Percentiles rank a stretch among this genome's conserved stretches.
phyloP scores from a whole-genome alignment of 257 asterid genomes.

The Ocimum tenuiflorum region DNA sequence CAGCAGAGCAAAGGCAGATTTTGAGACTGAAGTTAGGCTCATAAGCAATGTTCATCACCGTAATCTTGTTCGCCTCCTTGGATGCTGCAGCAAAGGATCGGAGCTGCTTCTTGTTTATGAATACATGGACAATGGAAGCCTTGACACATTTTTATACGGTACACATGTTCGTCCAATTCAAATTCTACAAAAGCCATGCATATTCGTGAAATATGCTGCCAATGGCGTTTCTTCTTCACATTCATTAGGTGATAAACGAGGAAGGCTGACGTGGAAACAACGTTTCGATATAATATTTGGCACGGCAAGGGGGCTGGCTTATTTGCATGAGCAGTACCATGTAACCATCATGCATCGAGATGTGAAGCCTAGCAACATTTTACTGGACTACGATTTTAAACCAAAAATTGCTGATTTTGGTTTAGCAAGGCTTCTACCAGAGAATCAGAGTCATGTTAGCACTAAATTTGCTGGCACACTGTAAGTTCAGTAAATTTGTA shows the following conservation, averaged over 20 bases:
- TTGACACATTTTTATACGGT: conserved; percentile 65
- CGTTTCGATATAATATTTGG: conserved; percentile 64
- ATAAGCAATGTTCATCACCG: conserved; percentile 89
- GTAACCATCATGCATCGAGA: conserved; percentile 76
- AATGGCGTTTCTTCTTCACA: no score
- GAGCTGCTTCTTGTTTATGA: conserved; percentile 64
- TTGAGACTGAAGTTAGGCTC: conserved; percentile 74
- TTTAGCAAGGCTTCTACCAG: conserved; percentile 68
- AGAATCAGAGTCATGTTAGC: conserved; percentile 67
- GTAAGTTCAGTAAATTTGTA: conserved; percentile 29
- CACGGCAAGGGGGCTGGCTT: conserved; percentile 73
- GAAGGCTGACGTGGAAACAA: conserved; percentile 69
- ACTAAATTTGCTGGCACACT: conserved; percentile 86
- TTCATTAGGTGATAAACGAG: conserved; percentile 50
- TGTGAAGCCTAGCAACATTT: conserved; percentile 64
- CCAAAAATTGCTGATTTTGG: conserved; percentile 83
- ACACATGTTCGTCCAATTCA: neutral
- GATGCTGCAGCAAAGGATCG: conserved; percentile 62
- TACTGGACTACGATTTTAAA: conserved; percentile 54
- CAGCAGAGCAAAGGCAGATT: conserved; percentile 57
- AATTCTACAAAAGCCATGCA: no score
- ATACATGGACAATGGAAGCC: conserved; percentile 81
- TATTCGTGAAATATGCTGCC: no score
- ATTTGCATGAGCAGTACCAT: conserved; percentile 78
- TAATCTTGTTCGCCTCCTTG: conserved; percentile 68